Percentiles rank a stretch among this genome's conserved stretches.
Conservation (phyloP, 73 alveolate species). For the Blepharisma japonicum region DNA sequence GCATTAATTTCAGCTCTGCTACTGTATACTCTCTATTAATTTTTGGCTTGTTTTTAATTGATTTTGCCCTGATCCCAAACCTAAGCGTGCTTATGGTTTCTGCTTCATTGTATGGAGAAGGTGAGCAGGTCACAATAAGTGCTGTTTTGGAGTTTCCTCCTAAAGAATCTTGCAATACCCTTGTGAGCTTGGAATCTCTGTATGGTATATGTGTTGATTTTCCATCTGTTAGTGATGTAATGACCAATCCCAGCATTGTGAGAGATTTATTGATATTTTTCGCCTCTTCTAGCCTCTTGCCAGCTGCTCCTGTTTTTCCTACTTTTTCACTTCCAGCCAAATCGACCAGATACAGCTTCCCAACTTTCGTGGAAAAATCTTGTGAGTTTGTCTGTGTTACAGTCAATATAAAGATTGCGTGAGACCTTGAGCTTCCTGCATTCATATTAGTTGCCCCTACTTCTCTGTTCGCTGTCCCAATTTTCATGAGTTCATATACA, state of each 20-base stretch:
- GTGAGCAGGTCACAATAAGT: constrained; percentile 95
- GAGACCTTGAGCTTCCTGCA: constrained; percentile 85
- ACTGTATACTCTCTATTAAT: constrained; percentile 97
- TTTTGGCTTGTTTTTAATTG: constrained; percentile 92
- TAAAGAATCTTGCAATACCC: constrained; percentile 92
- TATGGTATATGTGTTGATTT: constrained; percentile 91
- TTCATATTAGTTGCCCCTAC: constrained; percentile 92
- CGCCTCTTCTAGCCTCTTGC: constrained; percentile 89
- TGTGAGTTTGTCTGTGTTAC: constrained; percentile 82
- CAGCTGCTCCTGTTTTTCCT: constrained; percentile 91
- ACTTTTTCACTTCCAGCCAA: constrained; percentile 97
- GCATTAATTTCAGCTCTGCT: constrained; percentile 90
- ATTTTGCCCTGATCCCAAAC: constrained; percentile 97
- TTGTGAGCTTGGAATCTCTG: constrained; percentile 95
- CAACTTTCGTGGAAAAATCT: constrained; percentile 82
- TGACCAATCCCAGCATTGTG: constrained; percentile 87
- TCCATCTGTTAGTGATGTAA: constrained; percentile 84
- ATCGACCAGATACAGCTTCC: constrained; percentile 94
- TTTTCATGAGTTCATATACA: constrained; percentile 74
- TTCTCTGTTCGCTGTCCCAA: constrained; percentile 85
- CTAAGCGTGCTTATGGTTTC: constrained; percentile 96
- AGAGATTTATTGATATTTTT: constrained; percentile 87
- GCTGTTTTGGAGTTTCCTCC: constrained; percentile 99
- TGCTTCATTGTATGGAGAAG: constrained; percentile 94
- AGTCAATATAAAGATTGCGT: constrained; percentile 83